phyloP scores from a whole-genome alignment of 441 rosid species.

The Rhodomyrtus psidioides region DNA sequence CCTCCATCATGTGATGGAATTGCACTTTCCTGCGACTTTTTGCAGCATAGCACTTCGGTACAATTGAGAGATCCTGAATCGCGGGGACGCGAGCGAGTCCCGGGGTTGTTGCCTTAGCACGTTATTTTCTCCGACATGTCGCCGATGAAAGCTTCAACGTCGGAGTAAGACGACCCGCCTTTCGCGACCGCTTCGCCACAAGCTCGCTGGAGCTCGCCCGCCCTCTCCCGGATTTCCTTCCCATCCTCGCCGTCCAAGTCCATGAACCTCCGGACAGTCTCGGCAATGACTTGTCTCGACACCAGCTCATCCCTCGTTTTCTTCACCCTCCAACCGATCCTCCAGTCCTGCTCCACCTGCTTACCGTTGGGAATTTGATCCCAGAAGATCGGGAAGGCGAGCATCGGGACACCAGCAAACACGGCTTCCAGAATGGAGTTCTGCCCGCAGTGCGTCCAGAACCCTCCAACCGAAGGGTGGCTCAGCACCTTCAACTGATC shows the following conservation, averaged over 20 bases:
- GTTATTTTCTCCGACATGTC: background rate
- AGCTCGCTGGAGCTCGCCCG: background rate
- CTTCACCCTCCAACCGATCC: conserved; percentile 19
- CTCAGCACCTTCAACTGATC: conserved; percentile 24
- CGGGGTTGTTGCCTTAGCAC: background rate
- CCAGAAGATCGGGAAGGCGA: conserved; percentile 18
- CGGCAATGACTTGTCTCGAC: background rate
- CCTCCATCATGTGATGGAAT: background rate
- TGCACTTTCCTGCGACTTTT: background rate
- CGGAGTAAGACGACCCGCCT: no score
- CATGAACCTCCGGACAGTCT: conserved; percentile 8
- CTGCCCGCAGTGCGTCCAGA: conserved; percentile 22
- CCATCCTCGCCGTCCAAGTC: conserved; percentile 5
- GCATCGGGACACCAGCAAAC: conserved; percentile 20
- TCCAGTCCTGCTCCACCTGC: conserved; percentile 24
- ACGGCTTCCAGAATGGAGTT: conserved; percentile 14
- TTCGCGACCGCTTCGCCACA: background rate
- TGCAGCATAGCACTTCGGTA: background rate
- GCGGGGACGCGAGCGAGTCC: background rate
- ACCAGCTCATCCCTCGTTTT: background rate
- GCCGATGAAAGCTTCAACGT: conserved; percentile 1
- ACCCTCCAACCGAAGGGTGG: conserved; percentile 20
- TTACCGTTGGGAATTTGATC: conserved; percentile 23
- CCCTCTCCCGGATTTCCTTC: conserved; percentile 7
- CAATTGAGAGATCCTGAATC: background rate